phyloP scores from a whole-genome alignment of 805 yeast species.

The Candida gorgasii region DNA sequence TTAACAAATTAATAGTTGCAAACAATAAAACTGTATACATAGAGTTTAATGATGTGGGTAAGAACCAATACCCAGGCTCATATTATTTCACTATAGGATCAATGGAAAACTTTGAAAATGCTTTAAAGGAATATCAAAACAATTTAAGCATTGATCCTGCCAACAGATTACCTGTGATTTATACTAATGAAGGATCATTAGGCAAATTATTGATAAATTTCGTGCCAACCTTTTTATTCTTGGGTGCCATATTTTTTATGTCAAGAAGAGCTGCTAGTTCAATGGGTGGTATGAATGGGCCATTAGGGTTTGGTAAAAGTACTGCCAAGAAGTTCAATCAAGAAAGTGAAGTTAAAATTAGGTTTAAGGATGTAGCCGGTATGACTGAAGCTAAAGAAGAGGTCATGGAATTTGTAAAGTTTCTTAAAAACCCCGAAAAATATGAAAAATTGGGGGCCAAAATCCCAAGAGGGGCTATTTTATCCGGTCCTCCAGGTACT shows the following conservation, averaged over 20 bases:
- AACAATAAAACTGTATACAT: constrained; percentile 78
- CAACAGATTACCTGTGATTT: constrained; percentile 79
- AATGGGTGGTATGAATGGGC: constrained; percentile 58
- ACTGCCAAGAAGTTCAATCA: constrained; percentile 90
- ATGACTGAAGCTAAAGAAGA: constrained; percentile 96
- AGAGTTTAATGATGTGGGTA: constrained; percentile 62
- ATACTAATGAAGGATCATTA: constrained; percentile 69
- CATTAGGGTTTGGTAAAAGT: constrained; percentile 82
- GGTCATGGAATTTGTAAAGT: constrained; percentile 95
- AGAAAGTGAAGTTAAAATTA: constrained; percentile 85
- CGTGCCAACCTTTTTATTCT: constrained; percentile 83
- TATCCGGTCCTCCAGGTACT: constrained; percentile 99
- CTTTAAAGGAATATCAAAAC: constrained; percentile 73
- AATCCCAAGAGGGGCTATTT: constrained; percentile 96
- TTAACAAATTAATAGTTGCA: constrained; percentile 69
- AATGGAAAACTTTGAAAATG: constrained; percentile 82
- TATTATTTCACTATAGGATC: constrained; percentile 78
- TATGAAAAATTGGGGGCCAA: constrained; percentile 94
- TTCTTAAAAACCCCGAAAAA: constrained; percentile 84
- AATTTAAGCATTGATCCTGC: constrained; percentile 60
- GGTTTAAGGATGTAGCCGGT: constrained; percentile 95
- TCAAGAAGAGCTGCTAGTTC: constrained; percentile 58
- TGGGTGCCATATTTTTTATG: constrained; percentile 86
- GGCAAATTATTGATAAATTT: constrained; percentile 67
- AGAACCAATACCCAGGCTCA: constrained; percentile 41